Conservation (phyloP, 257 asterid species). For the Solanum lycopersicoides region DNA sequence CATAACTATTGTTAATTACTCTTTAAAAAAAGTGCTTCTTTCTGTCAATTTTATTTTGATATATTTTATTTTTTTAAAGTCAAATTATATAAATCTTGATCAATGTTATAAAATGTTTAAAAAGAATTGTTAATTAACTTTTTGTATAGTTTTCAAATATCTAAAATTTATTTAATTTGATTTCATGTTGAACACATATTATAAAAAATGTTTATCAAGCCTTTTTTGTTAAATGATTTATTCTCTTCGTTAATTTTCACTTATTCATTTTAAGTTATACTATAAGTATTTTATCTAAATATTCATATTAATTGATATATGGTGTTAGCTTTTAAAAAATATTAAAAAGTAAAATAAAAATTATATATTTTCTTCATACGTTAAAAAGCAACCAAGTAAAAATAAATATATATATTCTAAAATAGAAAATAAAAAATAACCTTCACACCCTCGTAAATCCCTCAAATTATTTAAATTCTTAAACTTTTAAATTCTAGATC, state of each 20-base stretch:
- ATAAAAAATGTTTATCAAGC: background rate
- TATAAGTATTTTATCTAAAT: no score
- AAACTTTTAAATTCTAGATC: background rate
- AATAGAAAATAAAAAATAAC: no score
- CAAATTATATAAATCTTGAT: background rate
- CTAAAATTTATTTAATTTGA: background rate
- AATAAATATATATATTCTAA: no score
- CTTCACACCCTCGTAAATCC: background rate
- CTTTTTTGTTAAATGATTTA: background rate
- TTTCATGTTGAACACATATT: background rate
- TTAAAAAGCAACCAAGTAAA: no score
- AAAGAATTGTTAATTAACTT: background rate
- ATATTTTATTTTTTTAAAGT: fast-evolving
- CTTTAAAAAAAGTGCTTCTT: no score
- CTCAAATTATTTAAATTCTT: fast-evolving
- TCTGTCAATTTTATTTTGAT: no score
- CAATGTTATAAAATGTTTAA: fast-evolving
- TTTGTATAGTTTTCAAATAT: background rate
- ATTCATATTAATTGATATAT: no score
- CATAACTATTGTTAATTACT: no score
- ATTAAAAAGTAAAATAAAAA: background rate
- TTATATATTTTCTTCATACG: no score
- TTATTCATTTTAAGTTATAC: no score
- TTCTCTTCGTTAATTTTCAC: background rate
- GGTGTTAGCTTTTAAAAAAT: no score